Evolutionary conservation across 225 moss, liverwort and hornwort genomes (phyloP).

Genomic region (Polytrichum formosum): DNA sequence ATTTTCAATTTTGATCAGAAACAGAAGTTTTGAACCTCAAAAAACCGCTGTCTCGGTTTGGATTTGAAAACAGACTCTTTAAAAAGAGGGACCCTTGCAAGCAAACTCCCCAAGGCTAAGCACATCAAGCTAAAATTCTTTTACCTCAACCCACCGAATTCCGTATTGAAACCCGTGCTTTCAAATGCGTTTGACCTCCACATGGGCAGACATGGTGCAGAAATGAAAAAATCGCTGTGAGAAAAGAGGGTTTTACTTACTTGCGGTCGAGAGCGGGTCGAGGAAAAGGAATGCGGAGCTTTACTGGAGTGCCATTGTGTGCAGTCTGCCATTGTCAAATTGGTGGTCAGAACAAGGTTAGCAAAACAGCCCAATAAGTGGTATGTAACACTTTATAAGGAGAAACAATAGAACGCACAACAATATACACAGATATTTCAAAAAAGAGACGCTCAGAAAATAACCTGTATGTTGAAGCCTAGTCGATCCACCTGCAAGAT

Average conservation of each 20-base stretch:
- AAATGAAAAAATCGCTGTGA: background rate
- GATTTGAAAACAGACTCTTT: too few relatives aligned
- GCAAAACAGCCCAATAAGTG: too few relatives aligned
- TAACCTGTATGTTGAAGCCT: conserved; percentile 80
- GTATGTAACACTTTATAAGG: background rate
- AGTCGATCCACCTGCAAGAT: conserved; percentile 79
- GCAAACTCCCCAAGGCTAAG: too few relatives aligned
- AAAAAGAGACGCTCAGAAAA: conserved; percentile 3
- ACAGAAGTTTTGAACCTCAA: too few relatives aligned
- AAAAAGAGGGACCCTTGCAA: too few relatives aligned
- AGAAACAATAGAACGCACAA: background rate
- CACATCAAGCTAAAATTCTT: too few relatives aligned
- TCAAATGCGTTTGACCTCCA: too few relatives aligned
- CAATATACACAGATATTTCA: background rate
- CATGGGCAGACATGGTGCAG: background rate
- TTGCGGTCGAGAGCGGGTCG: conserved; percentile 85
- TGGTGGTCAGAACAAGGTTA: too few relatives aligned
- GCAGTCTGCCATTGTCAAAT: conserved; percentile 39
- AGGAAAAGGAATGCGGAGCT: conserved; percentile 90
- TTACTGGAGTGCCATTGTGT: conserved; percentile 61
- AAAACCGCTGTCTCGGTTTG: too few relatives aligned
- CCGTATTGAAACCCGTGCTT: too few relatives aligned
- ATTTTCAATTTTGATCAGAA: too few relatives aligned
- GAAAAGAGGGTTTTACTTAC: conserved; percentile 38
- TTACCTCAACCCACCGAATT: too few relatives aligned